Conservation (phyloP, 2,329 filamentous ascomycete species). For the Fusarium coicis region DNA sequence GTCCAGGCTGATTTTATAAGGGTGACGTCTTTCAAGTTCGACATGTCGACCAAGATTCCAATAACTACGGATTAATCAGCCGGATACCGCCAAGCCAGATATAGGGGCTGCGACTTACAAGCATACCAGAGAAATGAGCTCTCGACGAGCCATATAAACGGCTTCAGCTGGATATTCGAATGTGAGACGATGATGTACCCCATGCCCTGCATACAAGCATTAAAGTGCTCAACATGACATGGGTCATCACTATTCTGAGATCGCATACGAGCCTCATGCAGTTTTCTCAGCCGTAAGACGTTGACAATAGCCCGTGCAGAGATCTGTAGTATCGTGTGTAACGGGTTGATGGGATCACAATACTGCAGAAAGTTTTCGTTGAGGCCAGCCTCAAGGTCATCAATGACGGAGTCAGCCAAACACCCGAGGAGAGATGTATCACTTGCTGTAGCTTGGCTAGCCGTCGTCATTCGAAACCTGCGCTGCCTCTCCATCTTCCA, state of each 20-base stretch:
- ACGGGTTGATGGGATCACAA: constrained; percentile 10
- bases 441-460: not conserved
- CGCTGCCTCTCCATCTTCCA: constrained; percentile 6
- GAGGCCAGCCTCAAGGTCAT: constrained; percentile 1
- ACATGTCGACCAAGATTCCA: constrained; percentile 17
- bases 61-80: not conserved
- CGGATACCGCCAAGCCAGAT: rapidly evolving
- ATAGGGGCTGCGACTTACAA: not conserved
- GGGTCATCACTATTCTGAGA: not conserved
- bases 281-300: constrained; percentile 7
- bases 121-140: constrained; percentile 12
- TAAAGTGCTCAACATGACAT: constrained; percentile 19
- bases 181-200: constrained; percentile 1
- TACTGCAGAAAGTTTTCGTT: constrained; percentile 23
- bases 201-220: constrained; percentile 18
- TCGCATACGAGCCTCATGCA: not conserved
- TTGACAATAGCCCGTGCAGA: constrained; percentile 4
- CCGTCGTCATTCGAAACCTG: not conserved
- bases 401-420: not conserved
- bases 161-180: not conserved
- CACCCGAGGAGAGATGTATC: constrained; percentile 4
- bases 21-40: not conserved
- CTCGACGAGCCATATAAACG: constrained; percentile 3
- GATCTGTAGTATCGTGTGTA: constrained; percentile 4
- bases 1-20: constrained; percentile 11